phyloP scores from a whole-genome alignment of 495 filamentous ascomycete genomes.

The Peziza echinospora region DNA sequence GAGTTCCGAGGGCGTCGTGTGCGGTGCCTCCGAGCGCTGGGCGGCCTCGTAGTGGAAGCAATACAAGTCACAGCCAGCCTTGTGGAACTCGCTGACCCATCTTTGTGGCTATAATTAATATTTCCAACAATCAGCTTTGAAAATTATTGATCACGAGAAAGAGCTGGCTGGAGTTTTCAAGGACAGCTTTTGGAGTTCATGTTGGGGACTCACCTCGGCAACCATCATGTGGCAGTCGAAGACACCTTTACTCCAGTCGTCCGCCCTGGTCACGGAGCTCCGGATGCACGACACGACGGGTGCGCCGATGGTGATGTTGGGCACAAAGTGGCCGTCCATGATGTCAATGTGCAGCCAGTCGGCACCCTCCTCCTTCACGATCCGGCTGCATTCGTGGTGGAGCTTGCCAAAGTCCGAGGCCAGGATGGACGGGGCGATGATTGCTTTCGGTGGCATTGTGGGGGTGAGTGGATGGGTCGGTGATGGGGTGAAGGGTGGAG shows the following conservation, averaged over 20 bases:
- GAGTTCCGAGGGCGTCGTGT: constrained; percentile 62
- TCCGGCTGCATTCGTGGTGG: constrained; percentile 59
- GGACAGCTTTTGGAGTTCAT: neutral
- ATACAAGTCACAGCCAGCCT: constrained; percentile 89
- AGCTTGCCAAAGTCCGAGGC: constrained; percentile 85
- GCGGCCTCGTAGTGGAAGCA: constrained; percentile 99
- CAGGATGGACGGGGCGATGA: constrained; percentile 92
- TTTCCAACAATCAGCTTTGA: neutral
- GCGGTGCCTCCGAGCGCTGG: constrained; percentile 55
- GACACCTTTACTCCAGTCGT: constrained; percentile 65
- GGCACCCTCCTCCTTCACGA: constrained; percentile 51
- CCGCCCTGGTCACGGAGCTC: constrained; percentile 26
- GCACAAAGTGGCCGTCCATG: constrained; percentile 97
- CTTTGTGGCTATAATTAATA: constrained; percentile 76
- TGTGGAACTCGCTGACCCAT: constrained; percentile 88
- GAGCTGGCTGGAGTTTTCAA: neutral
- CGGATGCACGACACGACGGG: constrained; percentile 90
- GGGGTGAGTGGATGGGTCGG: too few relatives aligned
- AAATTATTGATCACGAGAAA: neutral
- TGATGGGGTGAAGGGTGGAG: too few relatives aligned
- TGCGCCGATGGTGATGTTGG: constrained; percentile 90
- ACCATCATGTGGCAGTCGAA: constrained; percentile 99
- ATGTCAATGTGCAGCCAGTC: constrained; percentile 86
- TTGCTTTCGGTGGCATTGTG: constrained; percentile 63
- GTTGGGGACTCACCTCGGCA: constrained; percentile 44